Base-by-base conservation (phyloP, 441 rosid species). In the Pelargonium myrrhifolium region DNA sequence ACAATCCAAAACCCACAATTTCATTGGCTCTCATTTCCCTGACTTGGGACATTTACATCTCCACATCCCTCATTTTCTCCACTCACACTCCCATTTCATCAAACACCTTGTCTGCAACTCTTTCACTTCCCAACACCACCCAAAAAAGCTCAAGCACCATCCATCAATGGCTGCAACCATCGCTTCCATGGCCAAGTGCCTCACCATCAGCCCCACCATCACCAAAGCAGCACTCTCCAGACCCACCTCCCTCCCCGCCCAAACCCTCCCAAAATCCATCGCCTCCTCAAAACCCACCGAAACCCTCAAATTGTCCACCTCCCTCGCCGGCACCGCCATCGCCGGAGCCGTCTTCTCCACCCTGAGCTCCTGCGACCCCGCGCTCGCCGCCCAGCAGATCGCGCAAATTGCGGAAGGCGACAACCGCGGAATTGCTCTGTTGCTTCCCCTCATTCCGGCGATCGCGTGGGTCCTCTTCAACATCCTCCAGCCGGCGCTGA, bases 401-500 rank as follows among this genome's bases (percentile, higher is more conserved):
- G 89, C 96, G 0, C 82, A 85, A 7, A 79, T 88, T 24, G 98
- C 98, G 0, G 89, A 83, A 20, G 89, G 86, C 6, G 98, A 93
- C 78, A 93, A 85, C 82, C 87, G 98, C 11, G 98, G 98, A 6
- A 11, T 85, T 2, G 93, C 97, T 1, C 86, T 93, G 6, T 77
- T 93, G 70, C 84, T 93, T 3, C 97, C 97, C 1, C 67, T 93
- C 75, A 69, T 89, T 43, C 98, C 93, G 1, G 96, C 98, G 39
- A 77, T 93, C 43, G 90, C 66, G 1, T 93, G 98, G 98, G 98
- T 90, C 9, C 90, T 93, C 7, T 93, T 64, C 92, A 93, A 93
- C 82, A 93, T 93, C 60, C 89, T 90, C 65, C 97, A 83, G 70
- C 98, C 98, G 1, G 95, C 97, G 9, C 80, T 93, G 1, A 93